Evolutionary conservation across 2,329 filamentous ascomycete genomes (phyloP), one percentile per base, ranked within the genome.

Genomic region (Scolecobasidium constrictum): DNA sequence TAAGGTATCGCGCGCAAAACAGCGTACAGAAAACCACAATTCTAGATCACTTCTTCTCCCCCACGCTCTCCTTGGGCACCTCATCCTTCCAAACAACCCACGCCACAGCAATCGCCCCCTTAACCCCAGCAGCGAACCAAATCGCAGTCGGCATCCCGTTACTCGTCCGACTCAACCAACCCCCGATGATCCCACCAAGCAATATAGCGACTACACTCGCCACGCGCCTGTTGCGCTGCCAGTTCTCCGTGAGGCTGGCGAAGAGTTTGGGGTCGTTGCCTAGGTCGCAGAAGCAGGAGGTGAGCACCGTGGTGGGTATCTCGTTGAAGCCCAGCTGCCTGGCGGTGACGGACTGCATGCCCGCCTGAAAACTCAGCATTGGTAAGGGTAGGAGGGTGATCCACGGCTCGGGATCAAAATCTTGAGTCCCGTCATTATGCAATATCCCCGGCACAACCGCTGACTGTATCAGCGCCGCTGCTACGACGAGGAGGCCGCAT

Each of bases 271-370:
- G 65, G 51, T 76, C 72, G 15, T 66, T 68, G 50, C 71, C 63
- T 18, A 75, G 50, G 50, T 75, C 72, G 51, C 67, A 72, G 51
- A 73, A 72, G 31, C 72, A 57, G 44, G 66, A 71, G n/a, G 72
- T 76, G 31, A 75, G 53, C 7, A 76, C 72, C 38, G 68, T 71
- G 1, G 72, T 71, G 1, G 72, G 72, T 35, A 75, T 57, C 53
- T 75, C 72, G 43, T 68, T 69, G 50, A 68, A 70, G 6, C 69
- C 69, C 16, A 75, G 58, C 11, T 65, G 55, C 15, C 72, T 61
- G 26, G 65, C 69, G 26, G 60, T 60, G 16, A 70, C 69, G 46
- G 75, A 73, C 54, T 75, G 70, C 34, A 71, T 70, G 3, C 69
- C 71, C 38, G 62, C 65, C 50, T 75, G 71, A 49, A 75, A 71